Percentiles rank a stretch among this genome's conserved stretches.
Conservation (phyloP, 805 yeast species). For the Scheffersomyces amazonensis region DNA sequence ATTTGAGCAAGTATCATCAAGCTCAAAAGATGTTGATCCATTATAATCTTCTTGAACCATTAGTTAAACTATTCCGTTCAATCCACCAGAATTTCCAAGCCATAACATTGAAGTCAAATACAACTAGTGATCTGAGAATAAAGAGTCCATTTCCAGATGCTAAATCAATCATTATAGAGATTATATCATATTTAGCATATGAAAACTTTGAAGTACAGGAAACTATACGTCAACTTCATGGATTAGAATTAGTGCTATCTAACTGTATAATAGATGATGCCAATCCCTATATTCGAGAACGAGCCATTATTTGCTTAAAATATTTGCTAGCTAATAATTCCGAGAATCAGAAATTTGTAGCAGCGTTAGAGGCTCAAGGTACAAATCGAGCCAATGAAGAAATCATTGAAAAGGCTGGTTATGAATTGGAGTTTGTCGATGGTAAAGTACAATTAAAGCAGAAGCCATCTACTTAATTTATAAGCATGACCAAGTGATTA, state of each 20-base stretch:
- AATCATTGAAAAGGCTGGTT: constrained; percentile 64
- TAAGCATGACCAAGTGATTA: no score
- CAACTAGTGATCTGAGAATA: constrained; percentile 4
- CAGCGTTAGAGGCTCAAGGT: constrained; percentile 66
- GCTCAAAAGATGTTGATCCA: constrained; percentile 40
- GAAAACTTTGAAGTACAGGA: constrained; percentile 63
- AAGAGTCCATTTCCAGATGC: constrained; percentile 52
- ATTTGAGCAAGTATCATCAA: constrained; percentile 37
- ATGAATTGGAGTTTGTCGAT: constrained; percentile 65
- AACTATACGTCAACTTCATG: constrained; percentile 58
- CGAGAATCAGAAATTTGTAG: constrained; percentile 74
- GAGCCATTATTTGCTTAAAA: constrained; percentile 76
- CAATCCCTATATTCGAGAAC: constrained; percentile 85
- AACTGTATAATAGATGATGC: constrained; percentile 83
- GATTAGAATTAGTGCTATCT: constrained; percentile 68
- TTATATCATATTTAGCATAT: constrained; percentile 56
- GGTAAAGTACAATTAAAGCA: constrained; percentile 65
- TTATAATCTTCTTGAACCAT: constrained; percentile 31
- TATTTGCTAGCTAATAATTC: constrained; percentile 62
- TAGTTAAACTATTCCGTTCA: constrained; percentile 35
- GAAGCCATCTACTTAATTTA: constrained; percentile 3
- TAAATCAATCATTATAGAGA: constrained; percentile 65
- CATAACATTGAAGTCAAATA: constrained; percentile 23
- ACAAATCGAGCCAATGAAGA: constrained; percentile 53
- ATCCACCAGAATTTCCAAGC: constrained; percentile 41